Base-by-base conservation (phyloP, 257 asterid genomes). In the Osmanthus fragrans region DNA sequence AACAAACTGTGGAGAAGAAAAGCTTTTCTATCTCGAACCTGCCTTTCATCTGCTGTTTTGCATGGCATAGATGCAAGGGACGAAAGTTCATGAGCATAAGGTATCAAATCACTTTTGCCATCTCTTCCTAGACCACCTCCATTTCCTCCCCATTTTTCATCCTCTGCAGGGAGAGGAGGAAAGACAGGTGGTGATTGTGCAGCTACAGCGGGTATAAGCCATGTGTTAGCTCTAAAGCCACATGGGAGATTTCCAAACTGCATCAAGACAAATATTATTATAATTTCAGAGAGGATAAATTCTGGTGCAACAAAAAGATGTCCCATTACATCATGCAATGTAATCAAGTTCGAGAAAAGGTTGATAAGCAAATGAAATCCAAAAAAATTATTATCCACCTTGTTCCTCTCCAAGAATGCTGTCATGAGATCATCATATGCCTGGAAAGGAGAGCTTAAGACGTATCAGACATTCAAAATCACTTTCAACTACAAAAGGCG, bases 91-190 rank as follows among this genome's bases (percentile, higher is more conserved):
- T 90, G 87, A 47, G 96, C 97, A 80, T 85, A 93, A 83, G 99
- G 96, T 64, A 95, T 82, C 81, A 89, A 80, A 86, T 92, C 96
- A 76, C 88, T 86, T 87, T 90, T 85, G 23, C 98, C 97, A 85
- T 88, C 96, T 87, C 93, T 86, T 86, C 97, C 97, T 13, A 90
- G 95, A 76, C 99, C 97, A 76, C 99, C 99, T 72, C 99, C 99
- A 85, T 90, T 84, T 71, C 97, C 99, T 82, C 97, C 99, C 97
- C 99, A 94, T 76, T 85, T 91, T 82, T 89, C 97, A 73, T 94
- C 98, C 86, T 94, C 99, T 16, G 85, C 83, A 27, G 99, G 97
- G 71, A 94, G 87, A 80, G 91, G 94, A 83, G 97, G 96, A 82
- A 92, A 92, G 76, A 84, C 70, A 58, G 95, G 85, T 66, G 96